These are phyloP conservation scores for Lotus japonicus DNA, from an alignment of 306 rosid species.

Conservation along the genomic window DNA sequence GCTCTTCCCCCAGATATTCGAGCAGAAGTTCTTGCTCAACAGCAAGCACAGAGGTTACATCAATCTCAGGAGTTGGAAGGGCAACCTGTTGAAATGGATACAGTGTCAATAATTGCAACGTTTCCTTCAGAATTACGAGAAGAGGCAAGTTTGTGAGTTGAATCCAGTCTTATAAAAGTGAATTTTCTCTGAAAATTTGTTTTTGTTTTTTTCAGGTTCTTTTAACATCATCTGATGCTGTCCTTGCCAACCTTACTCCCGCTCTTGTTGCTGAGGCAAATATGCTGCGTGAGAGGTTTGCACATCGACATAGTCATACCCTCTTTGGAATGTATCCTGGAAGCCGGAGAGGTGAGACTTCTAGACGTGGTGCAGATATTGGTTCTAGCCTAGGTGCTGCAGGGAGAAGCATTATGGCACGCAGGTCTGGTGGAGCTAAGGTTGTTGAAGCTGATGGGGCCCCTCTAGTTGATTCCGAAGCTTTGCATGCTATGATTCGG, in stretches of 20 bases:
- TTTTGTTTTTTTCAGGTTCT: slow-evolving; percentile 55
- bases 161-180: not conserved
- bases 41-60: slow-evolving; percentile 89
- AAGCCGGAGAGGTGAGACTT: slow-evolving; percentile 83
- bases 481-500: slow-evolving; percentile 80
- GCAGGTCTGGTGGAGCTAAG: slow-evolving; percentile 66
- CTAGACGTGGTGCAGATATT: slow-evolving; percentile 73
- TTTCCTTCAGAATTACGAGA: slow-evolving; percentile 94
- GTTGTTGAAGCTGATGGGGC: slow-evolving; percentile 91
- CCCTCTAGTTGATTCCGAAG: slow-evolving; percentile 75
- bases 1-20: slow-evolving; percentile 97
- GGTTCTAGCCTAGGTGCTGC: slow-evolving; percentile 61
- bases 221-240: slow-evolving; percentile 90
- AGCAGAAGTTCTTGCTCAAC: slow-evolving; percentile 97
- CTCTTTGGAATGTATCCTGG: slow-evolving; percentile 93
- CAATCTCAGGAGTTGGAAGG: slow-evolving; percentile 98
- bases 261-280: slow-evolving; percentile 99
- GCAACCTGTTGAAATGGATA: slow-evolving; percentile 97
- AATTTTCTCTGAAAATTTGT: slow-evolving; percentile 7
- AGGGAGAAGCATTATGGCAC: slow-evolving; percentile 63
- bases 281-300: slow-evolving; percentile 92
- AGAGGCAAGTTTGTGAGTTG: slow-evolving; percentile 52
- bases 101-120: slow-evolving; percentile 96
- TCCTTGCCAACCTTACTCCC: slow-evolving; percentile 92
- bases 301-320: slow-evolving; percentile 83